Evolutionary conservation across 2,329 filamentous ascomycete genomes (phyloP), one percentile per base, ranked within the genome.

Genomic region (Colletotrichum sp.): DNA sequence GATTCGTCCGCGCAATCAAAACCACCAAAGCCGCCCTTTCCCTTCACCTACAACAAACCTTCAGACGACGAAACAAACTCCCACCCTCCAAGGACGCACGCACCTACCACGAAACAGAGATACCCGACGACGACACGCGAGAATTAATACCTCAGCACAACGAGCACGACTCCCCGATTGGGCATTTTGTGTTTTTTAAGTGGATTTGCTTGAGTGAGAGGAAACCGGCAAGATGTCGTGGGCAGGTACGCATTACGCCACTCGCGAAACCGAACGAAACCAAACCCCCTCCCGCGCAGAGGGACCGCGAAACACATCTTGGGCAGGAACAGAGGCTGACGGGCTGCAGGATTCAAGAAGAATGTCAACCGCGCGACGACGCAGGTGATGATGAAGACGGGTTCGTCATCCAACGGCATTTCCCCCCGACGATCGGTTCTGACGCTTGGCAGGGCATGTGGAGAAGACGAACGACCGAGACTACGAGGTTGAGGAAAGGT

Each of bases 341-440:
- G 10, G 44, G 73, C 39, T 59, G 78, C 79, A 88, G 87, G 87
- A 79, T 88, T 88, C 82, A 88, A 97, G 89, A 98, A 98, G 87
- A 98, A 98, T 93, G 96, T 99, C 89, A 96, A 97, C 90, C 95
- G 97, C 89, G 96, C 96, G 82, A 98, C 96, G 87, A 99, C 98
- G 88, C 96, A 98, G 93, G 96, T 99, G 78, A 98, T 99, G 95
- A 99, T 99, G 96, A 99, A 99, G 91, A 98, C 96, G 74, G 95
- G 93, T 95, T 16, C 44, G 32, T 72, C 52, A 24, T 60, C 59
- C 59, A 24, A 21, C 24, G 21, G 5, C 49, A 49, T 69, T 26
- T 5, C 30, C 36, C 49, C 49, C 32, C n/a, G 32, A 44, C 6
- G 36, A 21, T 44, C 24, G 24, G 36, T 75, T 70, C 69, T 76